Evolutionary conservation across 1,284 basidiomycete genomes (phyloP), one percentile per base, ranked within the genome.

Genomic region (Neolentinus lepideus): DNA sequence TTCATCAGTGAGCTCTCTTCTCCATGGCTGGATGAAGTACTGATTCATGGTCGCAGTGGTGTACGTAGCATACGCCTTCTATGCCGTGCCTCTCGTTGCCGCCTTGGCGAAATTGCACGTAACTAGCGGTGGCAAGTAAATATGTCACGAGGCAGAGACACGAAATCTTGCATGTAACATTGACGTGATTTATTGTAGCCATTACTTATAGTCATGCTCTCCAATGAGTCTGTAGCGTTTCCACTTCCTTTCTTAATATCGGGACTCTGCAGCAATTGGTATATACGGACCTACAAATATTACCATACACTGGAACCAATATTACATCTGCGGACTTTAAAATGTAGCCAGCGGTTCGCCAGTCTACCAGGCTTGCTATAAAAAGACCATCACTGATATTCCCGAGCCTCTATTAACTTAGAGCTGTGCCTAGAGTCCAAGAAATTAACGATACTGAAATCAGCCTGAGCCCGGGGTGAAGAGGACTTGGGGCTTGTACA

Each of bases 31-130:
- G 24, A n/a, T 12, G 16, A 25, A 11, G 27, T 21, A n/a, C 26
- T 52, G 10, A 56, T 51, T 55, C 31, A 53, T 54, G 58, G 25
- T 53, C 52, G 11, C 55, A 89, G 88, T 90, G 86, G 75, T 84
- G 45, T 90, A 85, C 81, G 81, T 89, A 24, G 86, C 79, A 21
- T 89, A 88, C 60, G 80, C 85, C 1, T 90, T 90, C 68, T 85
- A 81, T 58, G 81, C 78, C 12, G 78, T 88, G 21, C 86, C 88
- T 4, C 73, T 90, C 27, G 78, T 89, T 27, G 79, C 81, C 59
- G 80, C 86, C 3, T 68, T 90, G 46, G 75, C 85, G n/a, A 89
- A 88, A 65, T 64, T 90, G 36, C 84, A 90, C 54, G 76, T 88
- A 54, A 61, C 62, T 11, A 58, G 38, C n/a, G 38, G 38, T 43